phyloP scores from a whole-genome alignment of 495 filamentous ascomycete species.

The Annulohypoxylon maeteangense region DNA sequence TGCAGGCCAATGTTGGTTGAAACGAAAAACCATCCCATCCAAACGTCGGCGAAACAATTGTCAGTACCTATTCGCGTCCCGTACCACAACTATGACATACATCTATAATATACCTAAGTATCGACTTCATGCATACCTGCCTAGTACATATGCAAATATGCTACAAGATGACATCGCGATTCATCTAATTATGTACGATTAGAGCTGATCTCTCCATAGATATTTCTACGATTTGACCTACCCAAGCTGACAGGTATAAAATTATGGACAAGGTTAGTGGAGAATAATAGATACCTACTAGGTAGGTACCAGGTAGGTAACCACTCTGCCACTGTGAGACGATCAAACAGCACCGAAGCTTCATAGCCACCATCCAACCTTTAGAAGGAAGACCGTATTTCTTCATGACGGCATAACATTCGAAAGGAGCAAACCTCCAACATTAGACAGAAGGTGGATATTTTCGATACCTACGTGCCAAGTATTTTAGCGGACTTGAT shows the following conservation, averaged over 20 bases:
- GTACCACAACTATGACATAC: constrained; percentile 1
- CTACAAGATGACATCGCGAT: constrained; percentile 4
- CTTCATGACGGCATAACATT: constrained; percentile 10
- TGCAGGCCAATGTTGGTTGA: constrained; percentile 25
- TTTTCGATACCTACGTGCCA: background rate
- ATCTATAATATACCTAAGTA: constrained; percentile 4
- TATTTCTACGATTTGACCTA: background rate
- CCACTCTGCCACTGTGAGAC: constrained; percentile 17
- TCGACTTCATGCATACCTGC: background rate
- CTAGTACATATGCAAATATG: background rate
- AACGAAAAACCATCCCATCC: constrained; percentile 33
- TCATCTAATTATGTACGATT: background rate
- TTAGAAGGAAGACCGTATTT: background rate
- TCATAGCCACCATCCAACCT: constrained; percentile 32
- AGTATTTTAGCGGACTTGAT: constrained; percentile 3
- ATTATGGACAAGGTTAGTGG: constrained; percentile 2
- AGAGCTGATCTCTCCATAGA: background rate
- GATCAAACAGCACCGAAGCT: constrained; percentile 33
- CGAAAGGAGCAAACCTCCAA: background rate
- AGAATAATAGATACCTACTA: no score
- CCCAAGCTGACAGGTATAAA: background rate
- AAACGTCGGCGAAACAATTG: constrained; percentile 35
- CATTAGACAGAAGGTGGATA: no score
- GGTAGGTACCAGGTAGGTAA: no score
- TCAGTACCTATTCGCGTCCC: background rate